Conservation (phyloP, 768 basidiomycete genomes). For the Dictyophora rubrovolvata region DNA sequence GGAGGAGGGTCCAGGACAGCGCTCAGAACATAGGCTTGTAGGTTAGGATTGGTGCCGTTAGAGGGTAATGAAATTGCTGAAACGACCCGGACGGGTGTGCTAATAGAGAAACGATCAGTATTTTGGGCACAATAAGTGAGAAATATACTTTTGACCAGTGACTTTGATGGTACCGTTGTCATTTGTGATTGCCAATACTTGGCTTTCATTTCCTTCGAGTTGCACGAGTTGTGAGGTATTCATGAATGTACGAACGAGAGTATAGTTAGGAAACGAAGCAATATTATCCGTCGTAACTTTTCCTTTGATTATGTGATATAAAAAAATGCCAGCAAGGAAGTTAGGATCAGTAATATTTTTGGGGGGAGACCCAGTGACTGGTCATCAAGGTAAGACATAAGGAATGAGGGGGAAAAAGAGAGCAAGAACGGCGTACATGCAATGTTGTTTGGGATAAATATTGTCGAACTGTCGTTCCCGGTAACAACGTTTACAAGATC, state of each 20-base stretch:
- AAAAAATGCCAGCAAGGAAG: conserved; percentile 35
- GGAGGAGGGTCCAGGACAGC: conserved; percentile 46
- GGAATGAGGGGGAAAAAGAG: background rate
- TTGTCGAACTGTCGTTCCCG: conserved; percentile 31
- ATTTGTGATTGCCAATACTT: conserved; percentile 43
- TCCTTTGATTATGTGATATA: conserved; percentile 50
- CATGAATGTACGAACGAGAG: conserved; percentile 56
- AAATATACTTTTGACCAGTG: conserved; percentile 39
- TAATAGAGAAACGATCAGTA: conserved; percentile 8
- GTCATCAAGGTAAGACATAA: background rate
- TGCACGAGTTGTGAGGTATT: conserved; percentile 35
- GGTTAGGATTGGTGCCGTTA: conserved; percentile 30
- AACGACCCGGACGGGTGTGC: conserved; percentile 26
- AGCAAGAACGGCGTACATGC: conserved; percentile 34
- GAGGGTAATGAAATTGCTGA: conserved; percentile 8
- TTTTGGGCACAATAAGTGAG: background rate
- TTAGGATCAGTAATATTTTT: conserved; percentile 25
- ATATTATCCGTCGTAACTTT: conserved; percentile 32
- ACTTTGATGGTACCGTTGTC: conserved; percentile 31
- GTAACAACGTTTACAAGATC: conserved; percentile 14
- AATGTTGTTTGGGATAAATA: conserved; percentile 48
- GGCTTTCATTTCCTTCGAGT: conserved; percentile 48
- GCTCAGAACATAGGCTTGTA: conserved; percentile 39
- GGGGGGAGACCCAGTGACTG: conserved; percentile 23
- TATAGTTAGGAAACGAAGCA: conserved; percentile 43